Conservation (phyloP, 768 basidiomycete species). For the Macrocybe gigantea region DNA sequence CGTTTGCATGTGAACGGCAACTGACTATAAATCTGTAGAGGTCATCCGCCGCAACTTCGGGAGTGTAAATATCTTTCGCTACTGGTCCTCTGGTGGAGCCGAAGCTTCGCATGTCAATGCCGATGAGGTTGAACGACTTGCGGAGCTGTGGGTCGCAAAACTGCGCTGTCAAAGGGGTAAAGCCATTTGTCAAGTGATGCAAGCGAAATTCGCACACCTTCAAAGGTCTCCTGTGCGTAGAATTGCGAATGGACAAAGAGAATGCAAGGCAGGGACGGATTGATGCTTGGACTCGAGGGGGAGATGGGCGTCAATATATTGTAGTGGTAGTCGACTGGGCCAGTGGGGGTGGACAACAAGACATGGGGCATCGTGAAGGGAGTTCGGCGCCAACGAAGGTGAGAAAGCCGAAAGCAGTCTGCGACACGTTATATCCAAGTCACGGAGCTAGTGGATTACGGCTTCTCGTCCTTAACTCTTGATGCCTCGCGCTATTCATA, state of each 20-base stretch:
- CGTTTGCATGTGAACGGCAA: neutral
- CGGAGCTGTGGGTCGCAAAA: constrained; percentile 19
- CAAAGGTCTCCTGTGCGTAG: constrained; percentile 14
- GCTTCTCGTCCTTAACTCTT: no score
- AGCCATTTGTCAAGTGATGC: neutral
- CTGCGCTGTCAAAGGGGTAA: constrained; percentile 11
- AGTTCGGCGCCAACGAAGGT: no score
- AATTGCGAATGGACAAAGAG: constrained; percentile 17
- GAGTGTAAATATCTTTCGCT: constrained; percentile 10
- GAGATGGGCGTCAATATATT: constrained; percentile 14
- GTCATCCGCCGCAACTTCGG: constrained; percentile 20
- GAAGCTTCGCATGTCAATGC: constrained; percentile 19
- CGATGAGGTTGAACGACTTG: constrained; percentile 21
- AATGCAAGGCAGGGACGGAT: constrained; percentile 11
- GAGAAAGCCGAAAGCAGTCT: no score
- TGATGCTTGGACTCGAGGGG: constrained; percentile 11
- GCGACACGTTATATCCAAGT: no score
- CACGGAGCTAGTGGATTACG: no score
- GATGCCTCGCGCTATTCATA: no score
- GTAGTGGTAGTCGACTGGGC: constrained; percentile 13
- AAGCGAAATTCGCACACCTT: constrained; percentile 6
- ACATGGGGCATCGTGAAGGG: constrained; percentile 10
- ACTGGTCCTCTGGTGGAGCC: constrained; percentile 18
- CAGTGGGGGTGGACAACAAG: constrained; percentile 9
- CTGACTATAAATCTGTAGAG: constrained; percentile 21